Evolutionary conservation across 495 filamentous ascomycete genomes (phyloP), one percentile per base, ranked within the genome.

Genomic region (Xeromyces bisporus): DNA sequence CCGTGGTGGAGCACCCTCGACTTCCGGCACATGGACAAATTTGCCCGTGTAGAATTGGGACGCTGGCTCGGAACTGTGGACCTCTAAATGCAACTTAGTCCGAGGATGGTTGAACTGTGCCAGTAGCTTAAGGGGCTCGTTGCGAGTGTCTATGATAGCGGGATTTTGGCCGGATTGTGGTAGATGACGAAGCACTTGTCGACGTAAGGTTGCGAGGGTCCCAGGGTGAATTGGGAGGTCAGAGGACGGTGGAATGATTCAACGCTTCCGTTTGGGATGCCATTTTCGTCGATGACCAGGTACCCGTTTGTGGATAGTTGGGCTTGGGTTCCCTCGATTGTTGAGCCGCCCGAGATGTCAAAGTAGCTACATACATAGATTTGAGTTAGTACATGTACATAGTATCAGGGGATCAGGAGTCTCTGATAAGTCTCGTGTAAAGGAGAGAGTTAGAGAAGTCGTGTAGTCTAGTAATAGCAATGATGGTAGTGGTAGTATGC

Each of bases 11-110:
- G 69, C 46, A 0, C 73, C 76, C 9, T 66, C 72, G 9, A 78
- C 69, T 24, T 62, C 71, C 1, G 74, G 77, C n/a, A 89, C 73
- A 40, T 85, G 59, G 39, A 89, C 80, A 42, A 71, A 73, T 43
- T 80, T 76, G 28, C 85, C 89, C 0, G 82, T 91, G 57, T 94
- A 94, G 58, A 91, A 91, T 51, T 93, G 86, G 67, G 93, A 94
- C 0, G 85, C 83, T 1, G 89, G 89, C 55, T 94, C 86, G 0
- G 85, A 94, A 56, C 77, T 85, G 42, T 71, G 56, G 7, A 91
- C 74, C 41, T 93, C 80, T 13, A 94, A 71, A 44, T 91, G 73
- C 37, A 93, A 60, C 28, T 71, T 69, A 13, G 74, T 72, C 3
- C 56, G 60, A 4, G 80, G 71, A 43, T 91, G 77, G 49, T 65